Base-by-base conservation (phyloP, 1,284 basidiomycete genomes). In the Cutaneotrichosporon daszewskae region DNA sequence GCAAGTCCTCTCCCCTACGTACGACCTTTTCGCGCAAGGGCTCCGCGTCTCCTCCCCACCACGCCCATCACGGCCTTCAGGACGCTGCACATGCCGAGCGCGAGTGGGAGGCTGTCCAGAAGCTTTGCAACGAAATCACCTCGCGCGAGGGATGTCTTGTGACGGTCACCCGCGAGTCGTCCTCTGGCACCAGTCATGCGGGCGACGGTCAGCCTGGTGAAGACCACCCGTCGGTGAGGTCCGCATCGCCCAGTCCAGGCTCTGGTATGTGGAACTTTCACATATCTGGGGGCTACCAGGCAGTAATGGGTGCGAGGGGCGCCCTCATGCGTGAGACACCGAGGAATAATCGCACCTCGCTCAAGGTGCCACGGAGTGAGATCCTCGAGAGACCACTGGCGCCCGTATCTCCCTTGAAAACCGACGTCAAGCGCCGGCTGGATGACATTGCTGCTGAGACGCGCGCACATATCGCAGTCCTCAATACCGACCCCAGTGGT, bases 391-490 rank as follows among this genome's bases (percentile, higher is more conserved):
- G 81, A 36, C 84, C 85, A 41, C 78, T 85, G 14, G 60, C 64
- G 22, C 53, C 52, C 36, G 79, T 83, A 20, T 83, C 84, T n/a
- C 74, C 79, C 14, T 78, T 97, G 62, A 95, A 94, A 72, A 74
- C 82, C 5, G 86, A 92, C 60, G 87, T 97, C 47, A 81, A 86
- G 43, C 79, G 80, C 45, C 82, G 84, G 49, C 80, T 98, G 22
- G 92, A 96, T 63, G 88, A 92, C 60, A 89, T 97, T 59, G 90
- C 90, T 19, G 81, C 82, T 1, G 83, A 86, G 60, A 92, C 89
- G 8, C 76, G 81, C 46, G 88, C 91, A 7, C 84, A 87, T 68
- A 88, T 98, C 54, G 83, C 88, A 13, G 87, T 96, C 54, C 60
- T 72, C 29, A 74, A 71, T 38, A 57, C 66, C n/a, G 68, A 62